Conservation (phyloP, 2,329 filamentous ascomycete species). For the Aspergillus tanneri region DNA sequence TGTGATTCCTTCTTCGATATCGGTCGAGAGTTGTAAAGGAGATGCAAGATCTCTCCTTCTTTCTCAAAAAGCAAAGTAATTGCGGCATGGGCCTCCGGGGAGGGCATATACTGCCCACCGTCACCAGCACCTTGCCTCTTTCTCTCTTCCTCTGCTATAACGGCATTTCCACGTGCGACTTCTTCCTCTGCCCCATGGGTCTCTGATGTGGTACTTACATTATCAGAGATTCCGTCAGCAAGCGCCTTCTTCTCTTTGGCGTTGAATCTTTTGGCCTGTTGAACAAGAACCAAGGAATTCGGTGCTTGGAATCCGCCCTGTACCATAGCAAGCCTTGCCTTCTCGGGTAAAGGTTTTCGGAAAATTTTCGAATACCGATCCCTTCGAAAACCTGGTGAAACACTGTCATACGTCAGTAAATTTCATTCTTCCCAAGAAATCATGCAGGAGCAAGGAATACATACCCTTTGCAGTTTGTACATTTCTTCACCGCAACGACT, state of each 20-base stretch:
- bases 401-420: slow-evolving; percentile 48
- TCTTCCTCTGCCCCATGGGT: slow-evolving; percentile 59
- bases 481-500: slow-evolving; percentile 68
- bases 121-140: slow-evolving; percentile 37
- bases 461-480: slow-evolving; percentile 61
- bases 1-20: slow-evolving; percentile 56
- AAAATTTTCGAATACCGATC: slow-evolving; percentile 94
- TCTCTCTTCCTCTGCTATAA: slow-evolving; percentile 34
- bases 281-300: slow-evolving; percentile 67
- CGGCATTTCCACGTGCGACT: slow-evolving; percentile 53
- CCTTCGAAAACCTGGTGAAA: slow-evolving; percentile 82
- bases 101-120: slow-evolving; percentile 69
- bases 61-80: slow-evolving; percentile 79
- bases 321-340: slow-evolving; percentile 75
- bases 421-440: neutral
- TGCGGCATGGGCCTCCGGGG: slow-evolving; percentile 78
- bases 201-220: slow-evolving; percentile 60
- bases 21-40: slow-evolving; percentile 81
- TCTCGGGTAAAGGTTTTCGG: slow-evolving; percentile 71
- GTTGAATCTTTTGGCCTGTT: slow-evolving; percentile 45
- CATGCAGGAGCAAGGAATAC: slow-evolving; percentile 16
- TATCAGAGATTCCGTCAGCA: slow-evolving; percentile 27
- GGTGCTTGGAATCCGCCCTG: slow-evolving; percentile 64
- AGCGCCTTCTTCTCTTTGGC: slow-evolving; percentile 32
- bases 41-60: slow-evolving; percentile 76